Conservation (phyloP, 208 protist genomes). For the Trypanosoma scelopori region DNA sequence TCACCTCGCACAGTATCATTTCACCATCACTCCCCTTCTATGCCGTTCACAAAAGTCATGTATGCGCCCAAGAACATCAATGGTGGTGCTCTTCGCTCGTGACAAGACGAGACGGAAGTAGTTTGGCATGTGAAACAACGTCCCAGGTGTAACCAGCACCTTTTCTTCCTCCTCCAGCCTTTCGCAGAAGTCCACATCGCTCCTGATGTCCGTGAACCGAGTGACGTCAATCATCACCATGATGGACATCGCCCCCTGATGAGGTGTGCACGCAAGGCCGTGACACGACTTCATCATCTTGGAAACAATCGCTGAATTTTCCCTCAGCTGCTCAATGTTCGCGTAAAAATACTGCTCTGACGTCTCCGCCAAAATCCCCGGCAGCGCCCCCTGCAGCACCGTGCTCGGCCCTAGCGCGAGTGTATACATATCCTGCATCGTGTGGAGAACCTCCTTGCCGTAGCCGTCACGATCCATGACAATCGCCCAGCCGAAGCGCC, state of each 20-base stretch:
- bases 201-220: constrained; percentile 53
- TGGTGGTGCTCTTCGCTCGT: constrained; percentile 46
- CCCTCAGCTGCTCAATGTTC: constrained; percentile 33
- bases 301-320: constrained; percentile 41
- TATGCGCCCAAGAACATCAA: constrained; percentile 59
- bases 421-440: constrained; percentile 50
- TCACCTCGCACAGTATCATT: no score
- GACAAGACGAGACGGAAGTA: constrained; percentile 82
- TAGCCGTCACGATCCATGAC: constrained; percentile 75
- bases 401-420: constrained; percentile 86
- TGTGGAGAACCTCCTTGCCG: constrained; percentile 33
- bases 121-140: constrained; percentile 57
- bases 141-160: constrained; percentile 67
- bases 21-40: neutral
- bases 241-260: constrained; percentile 84
- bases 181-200: constrained; percentile 72
- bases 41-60: constrained; percentile 44
- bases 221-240: constrained; percentile 84
- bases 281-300: constrained; percentile 4
- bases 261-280: constrained; percentile 58
- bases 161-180: constrained; percentile 58
- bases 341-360: constrained; percentile 47
- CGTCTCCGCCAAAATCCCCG: constrained; percentile 67
- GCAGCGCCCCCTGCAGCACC: constrained; percentile 79
- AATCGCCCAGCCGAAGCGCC: constrained; percentile 89